A percentile compares a stretch with the other conserved stretches of the same genome.
Evolutionary conservation across 768 basidiomycete genomes (phyloP).

Genomic region (Stropharia rugosoannulata): DNA sequence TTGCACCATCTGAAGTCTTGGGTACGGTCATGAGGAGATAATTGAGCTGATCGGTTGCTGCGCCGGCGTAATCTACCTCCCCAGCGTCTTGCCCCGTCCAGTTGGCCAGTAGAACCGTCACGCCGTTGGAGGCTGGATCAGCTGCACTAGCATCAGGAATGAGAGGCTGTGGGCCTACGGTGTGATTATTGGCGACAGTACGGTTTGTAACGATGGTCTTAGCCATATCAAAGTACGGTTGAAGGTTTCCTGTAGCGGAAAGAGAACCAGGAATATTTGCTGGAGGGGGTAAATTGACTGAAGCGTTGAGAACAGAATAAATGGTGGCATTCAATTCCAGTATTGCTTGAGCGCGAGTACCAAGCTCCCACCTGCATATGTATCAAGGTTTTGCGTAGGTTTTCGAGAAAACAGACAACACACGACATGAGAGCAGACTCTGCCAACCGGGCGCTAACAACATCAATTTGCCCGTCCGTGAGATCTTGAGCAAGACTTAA

Average conservation of each 20-base stretch:
- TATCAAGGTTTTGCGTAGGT: too few relatives aligned
- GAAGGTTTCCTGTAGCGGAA: conserved; percentile 31
- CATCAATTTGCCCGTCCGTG: too few relatives aligned
- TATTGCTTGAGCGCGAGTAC: too few relatives aligned
- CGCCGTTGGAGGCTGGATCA: conserved; percentile 78
- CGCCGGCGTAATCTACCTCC: conserved; percentile 53
- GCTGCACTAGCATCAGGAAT: conserved; percentile 58
- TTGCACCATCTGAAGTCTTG: conserved; percentile 69
- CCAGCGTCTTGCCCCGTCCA: conserved; percentile 43
- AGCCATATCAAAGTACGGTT: conserved; percentile 58
- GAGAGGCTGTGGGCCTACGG: conserved; percentile 56
- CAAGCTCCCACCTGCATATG: too few relatives aligned
- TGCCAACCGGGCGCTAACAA: too few relatives aligned
- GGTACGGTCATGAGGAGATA: conserved; percentile 60
- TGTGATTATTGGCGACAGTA: conserved; percentile 37
- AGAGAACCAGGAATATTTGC: conserved; percentile 29
- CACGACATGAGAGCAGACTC: too few relatives aligned
- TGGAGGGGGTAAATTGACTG: conserved; percentile 30
- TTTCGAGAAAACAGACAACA: too few relatives aligned
- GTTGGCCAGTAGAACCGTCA: conserved; percentile 60
- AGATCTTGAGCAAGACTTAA: too few relatives aligned
- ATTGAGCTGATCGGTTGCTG: conserved; percentile 64
- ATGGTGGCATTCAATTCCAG: too few relatives aligned
- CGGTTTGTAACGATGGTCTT: conserved; percentile 46
- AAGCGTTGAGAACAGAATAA: too few relatives aligned